Evolutionary conservation across 371 early-diverging fungal genomes (phyloP).

Genomic region (Sanchytrium tribonematis): DNA sequence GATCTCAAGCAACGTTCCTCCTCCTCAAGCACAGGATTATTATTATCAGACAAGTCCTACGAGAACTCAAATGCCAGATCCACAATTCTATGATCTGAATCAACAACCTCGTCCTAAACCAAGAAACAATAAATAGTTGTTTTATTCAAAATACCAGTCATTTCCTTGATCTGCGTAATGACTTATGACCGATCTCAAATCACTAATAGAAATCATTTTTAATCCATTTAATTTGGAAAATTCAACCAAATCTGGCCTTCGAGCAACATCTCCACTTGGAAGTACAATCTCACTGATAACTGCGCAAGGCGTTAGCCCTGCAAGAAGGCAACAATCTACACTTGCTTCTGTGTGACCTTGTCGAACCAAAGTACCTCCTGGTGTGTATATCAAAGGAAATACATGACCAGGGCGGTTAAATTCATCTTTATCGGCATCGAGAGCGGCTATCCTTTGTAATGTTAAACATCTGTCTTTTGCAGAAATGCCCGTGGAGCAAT

Average conservation of each 20-base stretch:
- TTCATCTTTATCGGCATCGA: slow-evolving; percentile 13
- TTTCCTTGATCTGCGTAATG: background rate
- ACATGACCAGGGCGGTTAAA: slow-evolving; percentile 79
- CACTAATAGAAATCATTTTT: slow-evolving; percentile 48
- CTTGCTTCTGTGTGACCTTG: slow-evolving; percentile 82
- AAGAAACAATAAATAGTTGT: too few species aligned
- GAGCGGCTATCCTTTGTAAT: slow-evolving; percentile 39
- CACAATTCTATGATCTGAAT: background rate
- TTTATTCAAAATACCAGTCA: background rate
- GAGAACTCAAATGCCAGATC: background rate
- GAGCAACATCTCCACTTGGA: slow-evolving; percentile 74
- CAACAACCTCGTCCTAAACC: too few species aligned
- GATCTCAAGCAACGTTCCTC: too few species aligned
- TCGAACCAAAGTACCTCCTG: slow-evolving; percentile 46
- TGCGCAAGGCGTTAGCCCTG: slow-evolving; percentile 45
- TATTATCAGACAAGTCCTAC: background rate
- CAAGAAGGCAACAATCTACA: slow-evolving; percentile 57
- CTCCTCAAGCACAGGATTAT: background rate
- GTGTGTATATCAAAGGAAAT: slow-evolving; percentile 51
- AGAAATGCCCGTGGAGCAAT: slow-evolving; percentile 75
- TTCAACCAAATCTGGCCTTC: slow-evolving; percentile 55
- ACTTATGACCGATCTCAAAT: background rate
- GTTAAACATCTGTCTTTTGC: slow-evolving; percentile 67
- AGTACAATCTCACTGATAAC: slow-evolving; percentile 73
- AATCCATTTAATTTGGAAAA: slow-evolving; percentile 54